Evolutionary conservation across 2,329 filamentous ascomycete genomes (phyloP), one percentile per base, ranked within the genome.

Genomic region (Madurella mycetomatis): DNA sequence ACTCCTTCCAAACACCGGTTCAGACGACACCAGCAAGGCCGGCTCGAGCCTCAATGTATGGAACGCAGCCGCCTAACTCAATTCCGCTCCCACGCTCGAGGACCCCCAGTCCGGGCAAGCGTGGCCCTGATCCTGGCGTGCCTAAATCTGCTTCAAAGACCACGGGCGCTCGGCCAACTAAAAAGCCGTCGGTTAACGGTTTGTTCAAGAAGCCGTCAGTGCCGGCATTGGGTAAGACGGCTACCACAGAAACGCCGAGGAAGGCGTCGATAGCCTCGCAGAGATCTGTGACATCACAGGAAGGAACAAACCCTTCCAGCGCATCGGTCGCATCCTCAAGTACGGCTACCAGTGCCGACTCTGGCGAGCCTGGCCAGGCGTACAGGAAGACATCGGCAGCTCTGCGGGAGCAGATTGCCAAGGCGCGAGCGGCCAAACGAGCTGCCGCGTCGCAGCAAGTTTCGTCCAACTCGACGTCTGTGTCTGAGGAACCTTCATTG

Each of bases 401-500:
- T 0, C 73, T 99, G 13, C 84, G 94, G 34, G 90, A 96, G 49
- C 92, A 94, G 51, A 96, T 97, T 59, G 90, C 92, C 39, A 92
- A 92, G 64, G 92, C 94, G 1, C 95, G 92, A 67, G 91, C 91
- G 2, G 88, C 90, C 2, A 87, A 83, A 53, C 81, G 84, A 58
- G 84, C 81, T 11, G 84, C 81, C 9, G 73, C 74, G 2, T 66
- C 70, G 34, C 71, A 67, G 43, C 70, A 73, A 44, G 60, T 64
- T 8, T 64, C 56, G 2, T 55, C 63, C 5, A 53, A 60, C 30
- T 44, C 59, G 1, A 52, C 51, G 1, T 52, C 58, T 17, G 50
- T 61, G 5, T 53, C 62, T 13, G 55, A 66, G 4, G 69, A 73
- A 19, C 59, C 69, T 0, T 69, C 76, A 0, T 71, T 80, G 1